phyloP scores from a whole-genome alignment of 208 protist genomes.

The Vickermania ingenoplastis region DNA sequence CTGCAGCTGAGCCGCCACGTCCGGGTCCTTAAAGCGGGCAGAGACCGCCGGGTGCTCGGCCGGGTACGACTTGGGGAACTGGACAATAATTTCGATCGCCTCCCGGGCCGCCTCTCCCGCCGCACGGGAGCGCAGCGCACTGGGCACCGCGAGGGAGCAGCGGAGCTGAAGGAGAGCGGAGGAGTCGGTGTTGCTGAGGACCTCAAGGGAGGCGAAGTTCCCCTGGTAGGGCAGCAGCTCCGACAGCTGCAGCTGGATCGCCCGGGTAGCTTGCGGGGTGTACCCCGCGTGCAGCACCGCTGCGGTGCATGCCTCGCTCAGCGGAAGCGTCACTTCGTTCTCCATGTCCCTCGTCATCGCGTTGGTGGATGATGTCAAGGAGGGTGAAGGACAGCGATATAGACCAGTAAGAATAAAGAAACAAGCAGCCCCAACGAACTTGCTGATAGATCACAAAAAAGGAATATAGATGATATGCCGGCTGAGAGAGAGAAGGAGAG shows the following conservation, averaged over 20 bases:
- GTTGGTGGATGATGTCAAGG: too few relatives aligned
- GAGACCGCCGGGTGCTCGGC: neutral
- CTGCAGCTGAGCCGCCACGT: neutral
- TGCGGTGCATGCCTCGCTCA: neutral
- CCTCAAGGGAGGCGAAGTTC: neutral
- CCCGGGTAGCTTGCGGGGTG: neutral
- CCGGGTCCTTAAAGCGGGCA: neutral
- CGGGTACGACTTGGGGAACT: neutral
- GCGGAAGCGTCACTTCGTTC: neutral
- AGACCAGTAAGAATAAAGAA: too few relatives aligned
- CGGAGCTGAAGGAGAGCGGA: neutral
- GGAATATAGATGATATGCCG: slow-evolving; percentile 1
- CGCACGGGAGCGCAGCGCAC: neutral
- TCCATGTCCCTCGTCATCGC: neutral
- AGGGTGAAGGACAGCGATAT: too few relatives aligned
- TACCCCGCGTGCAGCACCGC: neutral
- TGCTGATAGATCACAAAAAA: neutral
- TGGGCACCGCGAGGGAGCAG: neutral
- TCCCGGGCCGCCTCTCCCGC: neutral
- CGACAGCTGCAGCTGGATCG: neutral
- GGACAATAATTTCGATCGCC: neutral
- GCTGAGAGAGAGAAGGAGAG: slow-evolving; percentile 1
- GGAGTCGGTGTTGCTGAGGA: neutral
- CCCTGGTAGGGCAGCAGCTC: neutral
- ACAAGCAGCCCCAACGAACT: too few relatives aligned